phyloP scores from a whole-genome alignment of 345 rosid species.

The Physaria fendleri region DNA sequence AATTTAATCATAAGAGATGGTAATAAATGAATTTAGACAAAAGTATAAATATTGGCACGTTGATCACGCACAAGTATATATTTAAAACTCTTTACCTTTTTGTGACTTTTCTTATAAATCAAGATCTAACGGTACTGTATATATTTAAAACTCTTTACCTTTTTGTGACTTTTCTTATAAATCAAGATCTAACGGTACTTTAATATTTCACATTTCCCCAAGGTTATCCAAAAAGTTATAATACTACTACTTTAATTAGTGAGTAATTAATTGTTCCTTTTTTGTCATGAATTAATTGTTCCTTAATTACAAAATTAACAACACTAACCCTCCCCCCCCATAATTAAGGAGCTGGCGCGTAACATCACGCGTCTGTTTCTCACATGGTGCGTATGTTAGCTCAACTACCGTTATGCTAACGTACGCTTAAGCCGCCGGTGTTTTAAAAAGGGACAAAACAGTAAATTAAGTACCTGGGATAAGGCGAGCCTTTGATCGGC shows the following conservation, averaged over 20 bases:
- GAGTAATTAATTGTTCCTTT: too few species aligned
- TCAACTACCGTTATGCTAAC: constrained; percentile 24
- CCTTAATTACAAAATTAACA: not conserved
- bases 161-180: constrained; percentile 10
- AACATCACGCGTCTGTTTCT: not conserved
- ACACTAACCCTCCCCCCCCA: not conserved
- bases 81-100: constrained; percentile 14
- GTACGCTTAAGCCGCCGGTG: constrained; percentile 26
- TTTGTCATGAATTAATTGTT: too few species aligned
- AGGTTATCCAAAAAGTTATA: not conserved
- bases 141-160: constrained; percentile 14
- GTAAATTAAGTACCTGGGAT: constrained; percentile 54
- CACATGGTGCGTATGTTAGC: constrained; percentile 21
- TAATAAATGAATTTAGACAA: not conserved
- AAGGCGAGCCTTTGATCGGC: constrained; percentile 79
- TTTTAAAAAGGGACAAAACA: not conserved
- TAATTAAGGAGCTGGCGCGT: constrained; percentile 17
- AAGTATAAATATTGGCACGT: constrained; percentile 21
- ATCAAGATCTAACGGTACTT: constrained; percentile 20
- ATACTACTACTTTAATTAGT: too few species aligned
- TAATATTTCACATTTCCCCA: constrained; percentile 13
- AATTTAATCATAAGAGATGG: not conserved
- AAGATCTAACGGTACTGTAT: constrained; percentile 25
- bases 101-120: constrained; percentile 13
- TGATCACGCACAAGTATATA: constrained; percentile 19